Conservation (phyloP, 2,329 filamentous ascomycete genomes). For the Fusarium hostae region DNA sequence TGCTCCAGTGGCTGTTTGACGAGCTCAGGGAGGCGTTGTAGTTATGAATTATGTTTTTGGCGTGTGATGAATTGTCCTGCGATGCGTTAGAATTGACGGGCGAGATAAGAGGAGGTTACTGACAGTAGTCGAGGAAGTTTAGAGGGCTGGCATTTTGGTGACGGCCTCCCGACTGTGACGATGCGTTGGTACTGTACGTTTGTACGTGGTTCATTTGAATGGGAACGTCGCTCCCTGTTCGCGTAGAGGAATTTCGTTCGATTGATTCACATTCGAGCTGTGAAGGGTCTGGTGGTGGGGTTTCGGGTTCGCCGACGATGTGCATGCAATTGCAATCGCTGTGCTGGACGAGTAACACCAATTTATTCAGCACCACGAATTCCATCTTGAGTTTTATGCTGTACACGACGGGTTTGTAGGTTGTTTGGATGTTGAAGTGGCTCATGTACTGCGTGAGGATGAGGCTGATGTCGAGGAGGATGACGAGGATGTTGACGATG, state of each 20-base stretch:
- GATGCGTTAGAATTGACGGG: background rate
- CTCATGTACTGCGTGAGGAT: conserved; percentile 31
- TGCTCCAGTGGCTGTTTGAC: background rate
- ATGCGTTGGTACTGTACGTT: background rate
- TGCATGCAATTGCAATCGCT: conserved; percentile 34
- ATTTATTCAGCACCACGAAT: conserved; percentile 32
- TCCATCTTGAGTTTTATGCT: conserved; percentile 40
- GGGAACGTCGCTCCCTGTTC: conserved; percentile 6
- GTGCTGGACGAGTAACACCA: conserved; percentile 28
- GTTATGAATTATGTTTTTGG: background rate
- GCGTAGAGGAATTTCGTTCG: background rate
- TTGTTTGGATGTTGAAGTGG: conserved; percentile 36
- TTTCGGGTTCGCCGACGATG: conserved; percentile 12
- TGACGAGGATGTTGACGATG: conserved; percentile 33
- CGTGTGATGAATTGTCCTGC: background rate
- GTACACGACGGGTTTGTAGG: conserved; percentile 37
- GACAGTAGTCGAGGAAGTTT: conserved; percentile 18
- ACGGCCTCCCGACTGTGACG: background rate
- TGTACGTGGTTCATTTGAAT: conserved; percentile 11
- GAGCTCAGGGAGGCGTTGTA: background rate
- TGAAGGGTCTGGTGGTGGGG: background rate
- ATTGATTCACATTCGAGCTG: conserved; percentile 9
- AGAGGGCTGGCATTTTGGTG: conserved; percentile 3
- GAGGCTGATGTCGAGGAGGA: conserved; percentile 32
- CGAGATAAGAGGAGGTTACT: background rate